Conservation (phyloP, 495 filamentous ascomycete species). For the Tuber aestivum region DNA sequence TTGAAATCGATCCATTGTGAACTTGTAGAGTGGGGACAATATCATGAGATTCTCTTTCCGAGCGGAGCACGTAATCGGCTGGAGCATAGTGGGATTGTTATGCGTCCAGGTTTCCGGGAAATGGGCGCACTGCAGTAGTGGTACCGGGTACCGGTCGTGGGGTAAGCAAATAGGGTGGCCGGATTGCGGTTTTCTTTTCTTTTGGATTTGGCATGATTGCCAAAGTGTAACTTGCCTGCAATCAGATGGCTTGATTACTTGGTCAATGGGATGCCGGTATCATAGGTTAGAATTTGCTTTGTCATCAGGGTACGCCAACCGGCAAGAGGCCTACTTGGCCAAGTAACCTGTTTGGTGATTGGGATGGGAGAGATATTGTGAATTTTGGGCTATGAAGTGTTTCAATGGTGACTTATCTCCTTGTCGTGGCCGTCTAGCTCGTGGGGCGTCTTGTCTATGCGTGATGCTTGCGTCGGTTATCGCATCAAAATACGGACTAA, state of each 20-base stretch:
- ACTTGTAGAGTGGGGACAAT: not conserved
- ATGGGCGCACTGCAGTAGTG: not conserved
- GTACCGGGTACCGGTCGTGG: not conserved
- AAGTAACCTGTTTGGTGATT: not conserved
- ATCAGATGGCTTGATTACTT: not conserved
- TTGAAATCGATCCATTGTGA: not conserved
- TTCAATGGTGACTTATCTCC: not conserved
- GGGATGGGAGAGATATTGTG: not conserved
- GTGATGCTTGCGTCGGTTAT: not conserved
- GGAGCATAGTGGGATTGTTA: not conserved
- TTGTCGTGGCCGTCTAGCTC: not conserved
- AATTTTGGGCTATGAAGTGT: not conserved
- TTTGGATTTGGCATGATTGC: not conserved
- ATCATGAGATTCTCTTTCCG: not conserved
- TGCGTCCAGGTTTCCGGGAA: not conserved
- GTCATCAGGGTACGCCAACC: not conserved
- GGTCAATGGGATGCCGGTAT: not conserved
- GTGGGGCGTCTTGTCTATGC: not conserved
- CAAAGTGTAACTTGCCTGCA: not conserved
- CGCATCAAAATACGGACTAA: not conserved
- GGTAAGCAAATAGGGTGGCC: not conserved
- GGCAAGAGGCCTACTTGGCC: not conserved
- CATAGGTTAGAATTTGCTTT: not conserved
- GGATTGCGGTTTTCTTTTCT: not conserved
- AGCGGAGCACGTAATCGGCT: not conserved